Conservation (phyloP, 2,329 filamentous ascomycete genomes). For the Calonectria honghensis region DNA sequence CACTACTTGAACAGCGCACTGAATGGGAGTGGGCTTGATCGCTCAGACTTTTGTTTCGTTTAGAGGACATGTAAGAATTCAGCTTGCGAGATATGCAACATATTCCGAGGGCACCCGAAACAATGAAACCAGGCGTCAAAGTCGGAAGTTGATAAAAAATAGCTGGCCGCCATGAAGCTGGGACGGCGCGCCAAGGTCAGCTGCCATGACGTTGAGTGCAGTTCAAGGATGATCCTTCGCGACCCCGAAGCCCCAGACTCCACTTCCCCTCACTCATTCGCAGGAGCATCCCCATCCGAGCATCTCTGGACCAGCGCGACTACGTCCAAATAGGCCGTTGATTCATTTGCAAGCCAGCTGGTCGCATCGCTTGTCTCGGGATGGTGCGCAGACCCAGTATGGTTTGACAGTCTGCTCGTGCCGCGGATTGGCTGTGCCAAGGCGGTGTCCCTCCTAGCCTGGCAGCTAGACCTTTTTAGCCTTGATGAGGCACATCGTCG, state of each 20-base stretch:
- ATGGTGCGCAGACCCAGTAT: conserved; percentile 16
- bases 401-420: conserved; percentile 10
- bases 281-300: conserved; percentile 23
- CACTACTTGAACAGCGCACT: neutral
- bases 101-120: neutral
- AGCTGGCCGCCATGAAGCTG: conserved; percentile 26
- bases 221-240: conserved; percentile 46
- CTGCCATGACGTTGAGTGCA: conserved; percentile 49
- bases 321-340: conserved; percentile 37
- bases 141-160: conserved; percentile 25
- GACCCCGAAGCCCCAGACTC: conserved; percentile 45
- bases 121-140: conserved; percentile 7
- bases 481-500: conserved; percentile 42
- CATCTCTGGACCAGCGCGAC: conserved; percentile 20
- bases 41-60: neutral
- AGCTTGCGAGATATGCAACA: neutral
- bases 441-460: conserved; percentile 19
- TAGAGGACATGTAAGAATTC: neutral
- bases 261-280: conserved; percentile 53
- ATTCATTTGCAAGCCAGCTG: conserved; percentile 31
- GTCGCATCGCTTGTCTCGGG: conserved; percentile 37
- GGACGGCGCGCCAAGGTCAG: conserved; percentile 34
- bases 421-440: conserved; percentile 31
- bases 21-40: neutral
- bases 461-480: conserved; percentile 45